Conservation (phyloP, 306 rosid species). For the Vicia villosa region DNA sequence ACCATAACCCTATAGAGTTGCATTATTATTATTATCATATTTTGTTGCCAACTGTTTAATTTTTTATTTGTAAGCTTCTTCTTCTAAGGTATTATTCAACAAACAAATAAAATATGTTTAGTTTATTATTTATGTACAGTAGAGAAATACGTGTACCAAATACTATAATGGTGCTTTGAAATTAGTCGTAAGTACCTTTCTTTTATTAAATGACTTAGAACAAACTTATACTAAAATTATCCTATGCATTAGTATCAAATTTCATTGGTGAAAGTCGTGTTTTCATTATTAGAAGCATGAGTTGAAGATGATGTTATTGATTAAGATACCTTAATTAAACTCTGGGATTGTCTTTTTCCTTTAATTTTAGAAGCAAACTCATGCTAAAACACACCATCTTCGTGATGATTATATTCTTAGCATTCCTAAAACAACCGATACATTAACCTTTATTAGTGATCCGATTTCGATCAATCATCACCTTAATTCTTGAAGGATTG, state of each 20-base stretch:
- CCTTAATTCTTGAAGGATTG: too few relatives aligned
- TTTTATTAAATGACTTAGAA: slow-evolving; percentile 23
- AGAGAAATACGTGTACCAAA: slow-evolving; percentile 51
- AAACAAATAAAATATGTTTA: slow-evolving; percentile 61
- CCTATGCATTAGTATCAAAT: slow-evolving; percentile 13
- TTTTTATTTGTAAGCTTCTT: slow-evolving; percentile 40
- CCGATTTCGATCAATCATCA: too few relatives aligned
- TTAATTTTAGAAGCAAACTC: too few relatives aligned
- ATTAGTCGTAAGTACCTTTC: slow-evolving; percentile 19
- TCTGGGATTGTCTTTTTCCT: not conserved
- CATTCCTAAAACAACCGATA: too few relatives aligned
- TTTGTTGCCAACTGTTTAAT: slow-evolving; percentile 50
- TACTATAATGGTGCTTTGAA: slow-evolving; percentile 41
- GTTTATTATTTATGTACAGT: slow-evolving; percentile 81
- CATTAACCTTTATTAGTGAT: too few relatives aligned
- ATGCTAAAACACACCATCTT: too few relatives aligned
- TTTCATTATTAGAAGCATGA: not conserved
- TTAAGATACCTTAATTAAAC: not conserved
- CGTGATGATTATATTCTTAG: too few relatives aligned
- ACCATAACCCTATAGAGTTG: too few relatives aligned
- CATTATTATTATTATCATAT: too few relatives aligned
- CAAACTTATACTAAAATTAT: slow-evolving; percentile 23
- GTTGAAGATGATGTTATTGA: not conserved
- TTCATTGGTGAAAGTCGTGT: too few relatives aligned
- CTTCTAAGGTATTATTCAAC: slow-evolving; percentile 44